Percentiles rank a stretch among this genome's conserved stretches.
These are phyloP conservation scores for Tolypocladium nubicola DNA, from an alignment of 2,329 filamentous ascomycete species.

Conservation along the genomic window DNA sequence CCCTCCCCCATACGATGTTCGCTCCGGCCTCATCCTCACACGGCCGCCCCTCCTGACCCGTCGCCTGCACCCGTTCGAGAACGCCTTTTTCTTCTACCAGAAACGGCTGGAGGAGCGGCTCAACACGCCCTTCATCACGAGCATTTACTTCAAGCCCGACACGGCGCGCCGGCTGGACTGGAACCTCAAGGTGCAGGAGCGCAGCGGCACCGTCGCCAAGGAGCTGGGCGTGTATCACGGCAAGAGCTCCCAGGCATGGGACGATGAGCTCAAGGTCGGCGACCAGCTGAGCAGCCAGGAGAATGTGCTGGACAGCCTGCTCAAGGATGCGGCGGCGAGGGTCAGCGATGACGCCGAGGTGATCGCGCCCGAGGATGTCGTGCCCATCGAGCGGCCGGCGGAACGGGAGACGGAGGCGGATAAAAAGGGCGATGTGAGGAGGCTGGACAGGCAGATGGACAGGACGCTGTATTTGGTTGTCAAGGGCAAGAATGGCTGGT, in stretches of 20 bases:
- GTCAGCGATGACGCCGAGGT: constrained; percentile 51
- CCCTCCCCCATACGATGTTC: constrained; percentile 34
- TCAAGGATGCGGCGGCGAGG: constrained; percentile 63
- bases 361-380: constrained; percentile 46
- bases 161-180: constrained; percentile 80
- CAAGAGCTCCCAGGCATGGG: constrained; percentile 63
- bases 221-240: constrained; percentile 81
- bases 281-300: constrained; percentile 55
- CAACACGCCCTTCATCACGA: constrained; percentile 73
- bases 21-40: constrained; percentile 69
- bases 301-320: constrained; percentile 54
- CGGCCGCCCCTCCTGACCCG: constrained; percentile 82
- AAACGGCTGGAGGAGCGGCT: constrained; percentile 91
- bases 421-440: constrained; percentile 57
- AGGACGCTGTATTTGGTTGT: constrained; percentile 84
- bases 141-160: constrained; percentile 91
- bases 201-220: constrained; percentile 61
- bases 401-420: constrained; percentile 71
- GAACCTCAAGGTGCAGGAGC: constrained; percentile 73
- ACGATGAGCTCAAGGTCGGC: constrained; percentile 78
- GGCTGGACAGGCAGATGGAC: constrained; percentile 70
- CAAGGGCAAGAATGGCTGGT: constrained; percentile 66
- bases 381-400: constrained; percentile 60
- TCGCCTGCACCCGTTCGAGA: constrained; percentile 77
- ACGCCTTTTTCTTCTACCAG: constrained; percentile 93